Evolutionary conservation across 441 rosid species (phyloP).

Genomic region (Biscutella laevigata): DNA sequence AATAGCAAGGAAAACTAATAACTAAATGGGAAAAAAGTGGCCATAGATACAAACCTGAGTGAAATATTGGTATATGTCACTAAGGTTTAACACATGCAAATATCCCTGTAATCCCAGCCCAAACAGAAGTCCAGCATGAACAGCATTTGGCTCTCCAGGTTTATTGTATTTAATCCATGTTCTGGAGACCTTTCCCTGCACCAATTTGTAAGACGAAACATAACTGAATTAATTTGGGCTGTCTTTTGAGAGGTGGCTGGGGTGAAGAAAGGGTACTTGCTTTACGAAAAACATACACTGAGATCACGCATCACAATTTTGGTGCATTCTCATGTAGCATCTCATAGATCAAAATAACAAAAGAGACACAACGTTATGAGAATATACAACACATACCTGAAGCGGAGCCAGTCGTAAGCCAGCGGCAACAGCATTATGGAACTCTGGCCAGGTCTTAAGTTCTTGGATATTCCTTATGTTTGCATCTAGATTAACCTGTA

Average conservation of each 20-base stretch:
- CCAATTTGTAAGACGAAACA: constrained; percentile 21
- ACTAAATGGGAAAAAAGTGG: constrained; percentile 1
- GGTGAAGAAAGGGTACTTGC: constrained; percentile 1
- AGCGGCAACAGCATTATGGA: constrained; percentile 99
- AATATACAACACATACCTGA: constrained; percentile 52
- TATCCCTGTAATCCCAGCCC: constrained; percentile 95
- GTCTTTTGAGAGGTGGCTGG: not conserved
- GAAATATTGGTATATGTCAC: constrained; percentile 82
- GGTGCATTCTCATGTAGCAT: not conserved
- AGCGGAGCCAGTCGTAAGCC: constrained; percentile 90
- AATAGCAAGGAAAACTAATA: not conserved
- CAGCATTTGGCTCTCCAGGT: constrained; percentile 78
- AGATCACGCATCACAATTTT: not conserved
- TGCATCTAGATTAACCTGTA: constrained; percentile 92
- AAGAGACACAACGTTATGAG: constrained; percentile 2
- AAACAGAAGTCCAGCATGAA: constrained; percentile 93
- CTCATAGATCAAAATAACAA: not conserved
- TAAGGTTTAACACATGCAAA: constrained; percentile 64
- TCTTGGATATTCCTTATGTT: constrained; percentile 87
- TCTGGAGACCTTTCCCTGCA: constrained; percentile 95
- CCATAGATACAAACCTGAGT: constrained; percentile 51
- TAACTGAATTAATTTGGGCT: not conserved
- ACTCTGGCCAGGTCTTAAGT: constrained; percentile 95
- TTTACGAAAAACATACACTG: constrained; percentile 13
- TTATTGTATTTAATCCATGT: constrained; percentile 92